These are phyloP conservation scores for Fusarium siculi DNA, from an alignment of 2,329 filamentous ascomycete genomes.

Conservation along the genomic window DNA sequence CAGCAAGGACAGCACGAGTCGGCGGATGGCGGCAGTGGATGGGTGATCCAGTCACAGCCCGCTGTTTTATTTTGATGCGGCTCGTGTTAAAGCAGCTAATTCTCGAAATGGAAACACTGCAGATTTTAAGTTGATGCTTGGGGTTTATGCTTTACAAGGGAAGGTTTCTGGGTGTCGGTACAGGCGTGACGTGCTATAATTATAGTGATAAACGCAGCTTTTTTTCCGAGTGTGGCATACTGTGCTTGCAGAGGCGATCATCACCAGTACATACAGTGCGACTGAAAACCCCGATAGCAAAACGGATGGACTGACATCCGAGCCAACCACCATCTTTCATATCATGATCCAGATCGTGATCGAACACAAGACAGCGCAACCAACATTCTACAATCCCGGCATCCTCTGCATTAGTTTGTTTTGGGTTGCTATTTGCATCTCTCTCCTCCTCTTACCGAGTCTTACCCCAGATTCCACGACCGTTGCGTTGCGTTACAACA, in stretches of 20 bases:
- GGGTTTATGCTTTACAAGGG: not conserved
- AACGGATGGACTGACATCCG: constrained; percentile 26
- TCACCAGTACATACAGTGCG: constrained; percentile 19
- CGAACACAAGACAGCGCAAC: constrained; percentile 10
- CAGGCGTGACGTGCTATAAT: not conserved
- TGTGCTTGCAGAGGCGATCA: not conserved
- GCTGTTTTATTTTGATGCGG: constrained; percentile 10
- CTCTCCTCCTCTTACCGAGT: constrained; percentile 4
- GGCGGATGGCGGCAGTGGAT: constrained; percentile 18
- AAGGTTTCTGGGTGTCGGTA: not conserved
- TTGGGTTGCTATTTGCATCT: not conserved
- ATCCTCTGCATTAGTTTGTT: constrained; percentile 18
- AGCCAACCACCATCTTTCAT: constrained; percentile 23
- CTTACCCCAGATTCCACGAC: constrained; percentile 36
- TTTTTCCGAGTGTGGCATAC: constrained; percentile 13
- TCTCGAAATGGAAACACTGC: constrained; percentile 30
- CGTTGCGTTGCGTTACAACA: constrained; percentile 14
- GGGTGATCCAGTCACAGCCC: constrained; percentile 9
- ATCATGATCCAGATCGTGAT: constrained; percentile 36
- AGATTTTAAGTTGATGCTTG: constrained; percentile 13
- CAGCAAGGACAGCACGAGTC: constrained; percentile 24
- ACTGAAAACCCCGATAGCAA: not conserved
- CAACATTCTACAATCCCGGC: constrained; percentile 32
- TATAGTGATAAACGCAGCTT: not conserved
- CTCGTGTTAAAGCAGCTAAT: constrained; percentile 27